Percentiles rank a stretch among this genome's conserved stretches.
These are phyloP conservation scores for Pichia thaimueangensis DNA, from an alignment of 805 yeast species.

Conservation along the genomic window DNA sequence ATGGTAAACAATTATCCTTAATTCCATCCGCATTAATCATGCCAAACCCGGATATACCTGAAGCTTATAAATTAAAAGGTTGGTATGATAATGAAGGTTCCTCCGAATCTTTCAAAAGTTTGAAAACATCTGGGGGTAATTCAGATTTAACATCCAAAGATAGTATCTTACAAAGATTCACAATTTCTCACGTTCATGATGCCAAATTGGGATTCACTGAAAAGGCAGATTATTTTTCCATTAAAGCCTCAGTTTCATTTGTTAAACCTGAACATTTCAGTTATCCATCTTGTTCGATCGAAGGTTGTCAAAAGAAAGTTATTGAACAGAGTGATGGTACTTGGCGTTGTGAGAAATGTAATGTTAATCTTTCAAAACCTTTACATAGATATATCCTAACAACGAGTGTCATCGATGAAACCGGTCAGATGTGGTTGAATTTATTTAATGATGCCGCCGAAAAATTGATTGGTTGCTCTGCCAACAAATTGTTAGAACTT, in stretches of 20 bases:
- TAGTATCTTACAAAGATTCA: slow-evolving; percentile 51
- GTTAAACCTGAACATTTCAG: slow-evolving; percentile 71
- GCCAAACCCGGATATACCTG: slow-evolving; percentile 83
- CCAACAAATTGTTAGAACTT: slow-evolving; percentile 49
- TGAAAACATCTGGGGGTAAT: slow-evolving; percentile 38
- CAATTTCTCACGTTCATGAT: slow-evolving; percentile 58
- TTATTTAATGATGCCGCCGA: slow-evolving; percentile 82
- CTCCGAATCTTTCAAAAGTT: slow-evolving; percentile 50
- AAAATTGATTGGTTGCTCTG: slow-evolving; percentile 55
- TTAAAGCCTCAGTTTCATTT: slow-evolving; percentile 69
- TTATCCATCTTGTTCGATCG: slow-evolving; percentile 82
- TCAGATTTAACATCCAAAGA: slow-evolving; percentile 32
- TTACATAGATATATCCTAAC: slow-evolving; percentile 73
- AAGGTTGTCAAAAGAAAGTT: slow-evolving; percentile 79
- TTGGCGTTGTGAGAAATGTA: slow-evolving; percentile 95
- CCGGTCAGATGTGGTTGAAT: slow-evolving; percentile 83
- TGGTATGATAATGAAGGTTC: slow-evolving; percentile 88
- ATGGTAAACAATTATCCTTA: slow-evolving; percentile 77
- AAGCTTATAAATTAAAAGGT: slow-evolving; percentile 82
- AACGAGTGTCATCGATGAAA: slow-evolving; percentile 67
- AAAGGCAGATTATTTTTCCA: slow-evolving; percentile 68
- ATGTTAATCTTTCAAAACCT: slow-evolving; percentile 61
- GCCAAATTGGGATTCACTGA: slow-evolving; percentile 70
- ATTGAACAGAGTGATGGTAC: slow-evolving; percentile 63
- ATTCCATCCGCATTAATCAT: slow-evolving; percentile 70